Percentiles rank a stretch among this genome's conserved stretches.
Conservation (phyloP, 495 filamentous ascomycete genomes). For the Aspergillus nanangensis region DNA sequence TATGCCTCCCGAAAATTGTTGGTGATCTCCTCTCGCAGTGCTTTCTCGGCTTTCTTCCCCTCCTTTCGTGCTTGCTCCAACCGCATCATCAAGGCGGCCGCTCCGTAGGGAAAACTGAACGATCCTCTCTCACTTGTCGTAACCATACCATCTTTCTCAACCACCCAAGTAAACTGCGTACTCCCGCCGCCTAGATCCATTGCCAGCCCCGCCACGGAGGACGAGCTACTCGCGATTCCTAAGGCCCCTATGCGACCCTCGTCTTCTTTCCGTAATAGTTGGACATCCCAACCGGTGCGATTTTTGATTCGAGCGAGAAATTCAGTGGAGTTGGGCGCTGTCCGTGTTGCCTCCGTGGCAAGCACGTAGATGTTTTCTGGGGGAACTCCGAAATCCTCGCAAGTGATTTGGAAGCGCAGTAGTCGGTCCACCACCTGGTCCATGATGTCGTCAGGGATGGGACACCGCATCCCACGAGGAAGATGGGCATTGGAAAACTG, state of each 20-base stretch:
- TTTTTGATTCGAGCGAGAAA: constrained; percentile 59
- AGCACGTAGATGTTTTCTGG: constrained; percentile 62
- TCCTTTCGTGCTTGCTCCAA: constrained; percentile 37
- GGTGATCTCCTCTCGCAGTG: constrained; percentile 52
- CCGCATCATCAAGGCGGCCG: constrained; percentile 65
- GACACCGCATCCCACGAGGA: constrained; percentile 17
- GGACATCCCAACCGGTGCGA: constrained; percentile 60
- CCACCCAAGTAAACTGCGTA: constrained; percentile 80
- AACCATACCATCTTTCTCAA: constrained; percentile 46
- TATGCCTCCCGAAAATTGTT: constrained; percentile 56
- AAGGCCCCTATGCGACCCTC: constrained; percentile 78
- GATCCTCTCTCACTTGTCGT: constrained; percentile 39
- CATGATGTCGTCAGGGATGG: constrained; percentile 61
- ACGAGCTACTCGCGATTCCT: constrained; percentile 71
- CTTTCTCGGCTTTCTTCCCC: constrained; percentile 17
- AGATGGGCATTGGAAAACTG: constrained; percentile 44
- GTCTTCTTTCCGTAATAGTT: constrained; percentile 68
- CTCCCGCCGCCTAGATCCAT: constrained; percentile 89
- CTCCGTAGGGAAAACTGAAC: constrained; percentile 74
- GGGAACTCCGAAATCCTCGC: constrained; percentile 63
- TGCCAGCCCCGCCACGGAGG: constrained; percentile 59
- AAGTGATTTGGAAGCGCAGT: constrained; percentile 64
- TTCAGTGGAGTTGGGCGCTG: constrained; percentile 64
- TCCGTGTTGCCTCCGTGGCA: constrained; percentile 82
- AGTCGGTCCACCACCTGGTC: constrained; percentile 55